Base-by-base conservation (phyloP, 495 filamentous ascomycete genomes). In the Xylaria bambusicola region DNA sequence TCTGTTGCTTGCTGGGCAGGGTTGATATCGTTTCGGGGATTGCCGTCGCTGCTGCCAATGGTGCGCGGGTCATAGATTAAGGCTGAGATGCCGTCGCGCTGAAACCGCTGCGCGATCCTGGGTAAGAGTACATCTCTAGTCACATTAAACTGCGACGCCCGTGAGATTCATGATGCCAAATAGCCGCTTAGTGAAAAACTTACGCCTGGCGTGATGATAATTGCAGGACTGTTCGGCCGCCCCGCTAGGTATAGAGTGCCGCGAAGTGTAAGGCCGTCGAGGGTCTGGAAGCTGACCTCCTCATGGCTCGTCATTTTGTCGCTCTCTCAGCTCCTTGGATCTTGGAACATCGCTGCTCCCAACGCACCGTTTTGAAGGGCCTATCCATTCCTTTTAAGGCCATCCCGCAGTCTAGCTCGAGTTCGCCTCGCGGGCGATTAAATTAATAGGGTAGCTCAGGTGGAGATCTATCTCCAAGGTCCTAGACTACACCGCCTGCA, bases 51-150 rank as follows among this genome's bases (percentile, higher is more conserved):
- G 3, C 42, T 31, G 0, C 76, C 77, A 3, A 67, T 42, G 45
- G 23, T 67, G 6, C 79, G 72, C 0, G 72, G 61, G 49, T 82
- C 78, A 57, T 77, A 82, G 15, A 75, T 12, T 0, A 80, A 64
- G 0, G 63, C 77, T 0, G 69, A 77, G 51, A 73, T 64, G 8
- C 72, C 73, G 0, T 7, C 4, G 0, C 17, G 13, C 38, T 82
- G 78, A 59, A 79, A 78, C 1, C 10, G 8, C 54, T 69, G 61
- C 10, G 77, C 75, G 1, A 75, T 52, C 0, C 66, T 62, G 0
- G 75, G 68, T 1, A 74, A 18, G 0, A 69, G 29, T 59, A 73
- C 71, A 38, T 78, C 75, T 48, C 74, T 76, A 53, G 72, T 64
- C 24, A 57, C 63, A 54, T 78, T 77, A 64, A 80, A 80, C 79